These are phyloP conservation scores for Boletus tylopilopsis DNA, from an alignment of 768 basidiomycete species.

Conservation along the genomic window DNA sequence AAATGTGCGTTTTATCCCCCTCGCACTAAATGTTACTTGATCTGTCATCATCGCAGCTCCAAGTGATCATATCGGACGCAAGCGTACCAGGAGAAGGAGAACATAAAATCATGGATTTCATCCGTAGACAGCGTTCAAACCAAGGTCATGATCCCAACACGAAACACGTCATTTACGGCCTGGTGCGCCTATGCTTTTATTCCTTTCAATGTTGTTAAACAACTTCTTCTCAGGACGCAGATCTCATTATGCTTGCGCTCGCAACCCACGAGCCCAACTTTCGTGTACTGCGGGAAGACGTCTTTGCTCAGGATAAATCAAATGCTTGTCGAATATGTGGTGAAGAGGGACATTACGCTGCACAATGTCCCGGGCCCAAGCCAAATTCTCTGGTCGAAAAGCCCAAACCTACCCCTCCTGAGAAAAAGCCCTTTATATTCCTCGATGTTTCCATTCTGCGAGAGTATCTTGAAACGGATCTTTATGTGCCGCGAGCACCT, in stretches of 20 bases:
- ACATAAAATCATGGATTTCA: conserved; percentile 99
- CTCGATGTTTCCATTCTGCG: conserved; percentile 94
- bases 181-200: conserved; percentile 48
- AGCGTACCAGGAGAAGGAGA: conserved; percentile 98
- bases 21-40: not conserved
- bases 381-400: conserved; percentile 47
- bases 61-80: conserved; percentile 96
- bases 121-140: conserved; percentile 84
- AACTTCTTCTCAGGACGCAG: conserved; percentile 70
- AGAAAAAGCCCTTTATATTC: conserved; percentile 96
- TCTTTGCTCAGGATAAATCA: conserved; percentile 82
- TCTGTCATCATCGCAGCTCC: conserved; percentile 48
- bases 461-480: conserved; percentile 97
- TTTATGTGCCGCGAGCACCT: conserved; percentile 69
- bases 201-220: conserved; percentile 4
- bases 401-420: conserved; percentile 47
- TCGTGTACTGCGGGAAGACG: conserved; percentile 95
- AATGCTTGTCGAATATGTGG: conserved; percentile 90
- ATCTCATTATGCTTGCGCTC: conserved; percentile 97
- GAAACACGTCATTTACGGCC: conserved; percentile 93
- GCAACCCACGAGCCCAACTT: conserved; percentile 99
- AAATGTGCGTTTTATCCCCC: conserved; percentile 46
- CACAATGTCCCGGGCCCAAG: conserved; percentile 85
- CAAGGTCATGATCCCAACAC: conserved; percentile 94
- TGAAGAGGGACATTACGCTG: conserved; percentile 91